phyloP scores from a whole-genome alignment of 1,284 basidiomycete genomes.

The Jaminaea rosea region DNA sequence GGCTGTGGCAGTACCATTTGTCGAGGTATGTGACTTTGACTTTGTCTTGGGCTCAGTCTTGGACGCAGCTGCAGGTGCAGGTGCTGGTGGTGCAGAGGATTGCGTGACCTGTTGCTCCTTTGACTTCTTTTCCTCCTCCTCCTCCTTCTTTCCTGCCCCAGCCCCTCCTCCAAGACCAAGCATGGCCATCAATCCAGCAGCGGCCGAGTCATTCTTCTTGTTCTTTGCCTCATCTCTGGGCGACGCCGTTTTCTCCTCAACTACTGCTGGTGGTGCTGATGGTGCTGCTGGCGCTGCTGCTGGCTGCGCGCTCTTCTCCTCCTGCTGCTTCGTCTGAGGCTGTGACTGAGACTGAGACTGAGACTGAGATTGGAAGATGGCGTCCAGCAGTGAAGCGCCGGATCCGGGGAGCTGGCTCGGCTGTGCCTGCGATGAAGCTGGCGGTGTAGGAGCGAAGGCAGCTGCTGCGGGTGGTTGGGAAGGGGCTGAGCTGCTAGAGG shows the following conservation, averaged over 20 bases:
- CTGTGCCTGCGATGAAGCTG: conserved; percentile 1
- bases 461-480: conserved; percentile 2
- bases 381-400: conserved; percentile 26
- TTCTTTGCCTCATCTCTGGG: neutral
- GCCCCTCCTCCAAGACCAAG: conserved; percentile 9
- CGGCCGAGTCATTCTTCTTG: neutral
- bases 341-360: conserved; percentile 11
- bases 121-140: too few relatives aligned
- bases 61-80: too few relatives aligned
- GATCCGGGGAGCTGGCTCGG: too few relatives aligned
- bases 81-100: too few relatives aligned
- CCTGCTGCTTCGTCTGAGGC: conserved; percentile 4
- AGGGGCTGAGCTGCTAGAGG: conserved; percentile 6
- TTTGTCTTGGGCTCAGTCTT: too few relatives aligned
- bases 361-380: conserved; percentile 38
- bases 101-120: too few relatives aligned
- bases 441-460: neutral
- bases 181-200: conserved; percentile 16
- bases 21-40: too few relatives aligned
- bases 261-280: too few relatives aligned
- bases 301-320: too few relatives aligned
- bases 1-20: too few relatives aligned
- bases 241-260: neutral
- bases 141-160: too few relatives aligned
- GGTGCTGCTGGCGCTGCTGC: conserved; percentile 5